Base-by-base conservation (phyloP, 2,329 filamentous ascomycete species). In the Cladosporium sp. region DNA sequence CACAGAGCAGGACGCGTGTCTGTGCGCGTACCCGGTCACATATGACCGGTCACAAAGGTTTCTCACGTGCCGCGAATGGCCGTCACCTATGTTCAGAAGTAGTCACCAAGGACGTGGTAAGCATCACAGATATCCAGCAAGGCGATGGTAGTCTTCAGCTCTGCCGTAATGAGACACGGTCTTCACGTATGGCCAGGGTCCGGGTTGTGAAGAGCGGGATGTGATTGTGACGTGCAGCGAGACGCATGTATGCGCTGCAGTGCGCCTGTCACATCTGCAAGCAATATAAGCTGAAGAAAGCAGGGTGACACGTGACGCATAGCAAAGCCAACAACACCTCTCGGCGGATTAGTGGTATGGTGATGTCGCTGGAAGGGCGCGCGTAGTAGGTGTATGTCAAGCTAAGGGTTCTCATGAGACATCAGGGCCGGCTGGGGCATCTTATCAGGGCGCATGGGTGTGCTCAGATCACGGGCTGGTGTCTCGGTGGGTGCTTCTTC, bases 191-290 rank as follows among this genome's bases (percentile, higher is more conserved):
- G 3, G 56, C 55, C 56, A 59, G 56, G 56, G 56, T 59, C 23
- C 23, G 8, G 18, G 23, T 26, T 26, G 56, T 59, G 56, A 59
- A 59, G 56, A 59, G 56, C n/a, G 56, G 35, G 35, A 40, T 59
- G 37, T 44, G 33, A 23, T 12, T 28, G 55, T 57, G 55, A 57
- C 31, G 55, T 57, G 55, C 55, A 57, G 55, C 31, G 18, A n/a
- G 53, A 26, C 11, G 53, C 33, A 37, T 31, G 21, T 53, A 55
- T 55, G 52, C 52, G n/a, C 52, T 55, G 52, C 29, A 33, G 29
- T 49, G 37, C 35, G 5, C 23, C 37, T n/a, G 57, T 44, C 57
- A 60, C 33, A 60, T 21, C 33, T 49, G 57, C 33, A 44, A 21
- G 57, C 37, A 60, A 49, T 44, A 49, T 49, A 60, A 14, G 33